Evolutionary conservation across 1,139 yeast species (phyloP).

Genomic region (Candida albicans): DNA sequence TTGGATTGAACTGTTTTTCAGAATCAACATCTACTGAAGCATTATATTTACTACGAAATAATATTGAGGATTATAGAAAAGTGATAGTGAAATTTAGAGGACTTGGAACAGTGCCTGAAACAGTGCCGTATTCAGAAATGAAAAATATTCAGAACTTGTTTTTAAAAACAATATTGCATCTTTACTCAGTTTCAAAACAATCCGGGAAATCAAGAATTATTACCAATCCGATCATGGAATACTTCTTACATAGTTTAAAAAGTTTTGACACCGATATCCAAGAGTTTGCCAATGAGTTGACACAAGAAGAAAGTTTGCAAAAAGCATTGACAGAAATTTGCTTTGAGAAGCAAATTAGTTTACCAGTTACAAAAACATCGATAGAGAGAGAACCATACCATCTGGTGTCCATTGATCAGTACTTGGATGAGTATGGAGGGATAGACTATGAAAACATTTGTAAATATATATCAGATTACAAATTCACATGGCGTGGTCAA

Average conservation of each 20-base stretch:
- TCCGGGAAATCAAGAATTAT: conserved; percentile 1
- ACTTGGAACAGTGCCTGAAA: neutral
- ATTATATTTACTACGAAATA: conserved; percentile 4
- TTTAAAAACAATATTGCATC: conserved; percentile 9
- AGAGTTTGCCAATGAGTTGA: neutral
- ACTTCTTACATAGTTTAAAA: conserved; percentile 5
- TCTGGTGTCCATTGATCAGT: conserved; percentile 16
- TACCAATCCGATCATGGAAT: conserved; percentile 9
- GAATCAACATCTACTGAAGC: conserved; percentile 1
- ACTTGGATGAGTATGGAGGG: conserved; percentile 20
- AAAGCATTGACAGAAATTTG: conserved; percentile 9
- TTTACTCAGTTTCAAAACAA: conserved; percentile 5
- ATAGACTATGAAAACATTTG: conserved; percentile 23
- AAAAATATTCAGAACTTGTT: conserved; percentile 1
- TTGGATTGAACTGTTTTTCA: conserved; percentile 5
- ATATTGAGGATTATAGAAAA: conserved; percentile 6
- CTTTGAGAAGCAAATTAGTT: conserved; percentile 2
- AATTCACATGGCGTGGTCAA: conserved; percentile 10
- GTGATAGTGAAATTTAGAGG: neutral
- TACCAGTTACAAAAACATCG: neutral
- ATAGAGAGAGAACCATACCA: neutral
- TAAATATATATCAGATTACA: conserved; percentile 19
- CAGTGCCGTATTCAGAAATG: neutral
- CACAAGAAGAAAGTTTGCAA: conserved; percentile 4
- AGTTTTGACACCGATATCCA: conserved; percentile 5